Percentiles rank a stretch among this genome's conserved stretches.
These are phyloP conservation scores for Mimosa pudica DNA, from an alignment of 306 rosid species.

Conservation along the genomic window DNA sequence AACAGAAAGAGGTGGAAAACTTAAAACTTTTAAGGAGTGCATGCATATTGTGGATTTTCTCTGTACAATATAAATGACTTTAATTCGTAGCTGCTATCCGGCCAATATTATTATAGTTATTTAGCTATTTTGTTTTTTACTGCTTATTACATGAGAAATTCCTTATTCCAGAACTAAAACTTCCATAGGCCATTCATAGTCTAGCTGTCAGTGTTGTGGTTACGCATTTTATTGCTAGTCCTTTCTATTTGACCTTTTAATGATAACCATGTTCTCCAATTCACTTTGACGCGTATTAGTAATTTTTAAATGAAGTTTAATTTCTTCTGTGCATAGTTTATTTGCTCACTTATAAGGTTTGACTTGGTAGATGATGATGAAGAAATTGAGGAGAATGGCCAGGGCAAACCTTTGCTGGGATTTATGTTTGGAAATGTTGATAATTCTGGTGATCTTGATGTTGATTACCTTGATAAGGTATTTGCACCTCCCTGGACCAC, in stretches of 20 bases:
- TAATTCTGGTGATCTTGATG: constrained; percentile 93
- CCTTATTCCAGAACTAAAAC: constrained; percentile 17
- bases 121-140: background rate
- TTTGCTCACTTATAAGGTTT: constrained; percentile 26
- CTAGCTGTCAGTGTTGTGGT: constrained; percentile 18
- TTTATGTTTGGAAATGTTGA: constrained; percentile 98
- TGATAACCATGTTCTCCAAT: constrained; percentile 2
- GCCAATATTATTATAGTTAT: background rate
- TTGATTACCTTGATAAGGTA: constrained; percentile 96
- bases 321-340: constrained; percentile 33
- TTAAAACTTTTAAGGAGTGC: background rate
- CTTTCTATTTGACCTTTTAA: constrained; percentile 10
- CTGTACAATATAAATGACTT: background rate
- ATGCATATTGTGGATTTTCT: background rate
- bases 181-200: background rate
- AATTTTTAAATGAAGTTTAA: constrained; percentile 1
- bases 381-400: constrained; percentile 73
- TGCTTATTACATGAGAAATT: background rate
- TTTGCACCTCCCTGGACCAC: constrained; percentile 25
- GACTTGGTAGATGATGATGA: constrained; percentile 73
- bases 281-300: background rate
- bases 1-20: background rate
- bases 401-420: constrained; percentile 76
- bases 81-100: constrained; percentile 12
- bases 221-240: constrained; percentile 11